These are phyloP conservation scores for Schizothecium vesticola DNA, from an alignment of 495 filamentous ascomycete genomes.

Conservation along the genomic window DNA sequence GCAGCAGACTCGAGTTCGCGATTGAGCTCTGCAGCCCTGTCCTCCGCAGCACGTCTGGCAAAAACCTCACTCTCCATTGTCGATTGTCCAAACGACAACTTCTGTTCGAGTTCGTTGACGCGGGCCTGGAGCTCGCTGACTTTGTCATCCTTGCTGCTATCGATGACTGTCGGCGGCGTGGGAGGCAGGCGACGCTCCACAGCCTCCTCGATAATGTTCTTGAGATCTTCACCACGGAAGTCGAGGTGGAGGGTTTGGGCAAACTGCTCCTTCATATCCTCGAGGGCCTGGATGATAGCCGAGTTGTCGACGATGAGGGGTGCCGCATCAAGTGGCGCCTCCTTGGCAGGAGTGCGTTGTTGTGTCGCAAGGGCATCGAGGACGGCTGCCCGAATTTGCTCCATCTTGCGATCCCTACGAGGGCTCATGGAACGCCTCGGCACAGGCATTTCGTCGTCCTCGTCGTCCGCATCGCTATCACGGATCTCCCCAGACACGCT, in stretches of 20 bases:
- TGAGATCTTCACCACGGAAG: conserved; percentile 51
- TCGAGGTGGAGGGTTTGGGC: conserved; percentile 37
- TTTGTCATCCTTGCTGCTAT: conserved; percentile 25
- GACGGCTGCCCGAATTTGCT: conserved; percentile 77
- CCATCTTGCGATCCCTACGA: conserved; percentile 67
- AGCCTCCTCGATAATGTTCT: conserved; percentile 54
- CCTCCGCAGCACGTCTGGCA: conserved; percentile 38
- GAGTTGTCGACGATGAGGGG: conserved; percentile 25
- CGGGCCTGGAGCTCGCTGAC: conserved; percentile 37
- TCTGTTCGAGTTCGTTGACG: conserved; percentile 40
- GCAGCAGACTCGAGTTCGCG: conserved; percentile 45
- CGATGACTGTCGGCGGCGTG: conserved; percentile 28
- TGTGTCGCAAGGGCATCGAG: conserved; percentile 69
- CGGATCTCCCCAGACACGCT: conserved; percentile 60
- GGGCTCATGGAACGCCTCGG: conserved; percentile 60
- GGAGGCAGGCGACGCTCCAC: conserved; percentile 46
- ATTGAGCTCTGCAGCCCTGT: conserved; percentile 37
- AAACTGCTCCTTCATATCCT: conserved; percentile 48
- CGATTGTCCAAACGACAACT: conserved; percentile 39
- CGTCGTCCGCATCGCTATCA: conserved; percentile 91
- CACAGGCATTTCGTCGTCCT: conserved; percentile 66
- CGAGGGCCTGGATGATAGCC: conserved; percentile 32
- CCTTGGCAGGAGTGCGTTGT: conserved; percentile 31
- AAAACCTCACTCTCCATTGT: conserved; percentile 36
- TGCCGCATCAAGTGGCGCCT: conserved; percentile 19